Conservation (phyloP, 345 rosid species). For the Lumnitzera racemosa region DNA sequence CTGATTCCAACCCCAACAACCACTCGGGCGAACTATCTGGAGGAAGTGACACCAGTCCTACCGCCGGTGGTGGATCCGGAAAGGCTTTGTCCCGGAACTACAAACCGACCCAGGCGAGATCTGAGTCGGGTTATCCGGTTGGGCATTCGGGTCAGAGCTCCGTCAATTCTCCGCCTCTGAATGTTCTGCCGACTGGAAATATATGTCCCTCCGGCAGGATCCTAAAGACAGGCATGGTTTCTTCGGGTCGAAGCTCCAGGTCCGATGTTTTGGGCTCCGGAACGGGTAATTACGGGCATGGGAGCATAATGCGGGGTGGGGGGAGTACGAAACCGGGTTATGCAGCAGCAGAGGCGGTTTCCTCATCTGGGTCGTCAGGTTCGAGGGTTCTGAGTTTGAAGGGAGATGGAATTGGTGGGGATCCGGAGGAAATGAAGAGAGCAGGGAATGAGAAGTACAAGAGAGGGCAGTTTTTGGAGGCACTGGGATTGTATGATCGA, state of each 20-base stretch:
- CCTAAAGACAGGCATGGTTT: conserved; percentile 53
- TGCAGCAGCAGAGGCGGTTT: background rate
- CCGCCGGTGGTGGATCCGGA: conserved; percentile 14
- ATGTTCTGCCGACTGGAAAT: conserved; percentile 75
- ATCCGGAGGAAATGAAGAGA: conserved; percentile 69
- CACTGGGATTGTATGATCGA: conserved; percentile 70
- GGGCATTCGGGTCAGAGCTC: conserved; percentile 44
- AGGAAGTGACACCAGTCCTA: conserved; percentile 50
- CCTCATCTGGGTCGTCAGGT: background rate
- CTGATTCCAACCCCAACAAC: conserved; percentile 35
- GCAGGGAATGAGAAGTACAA: conserved; percentile 74
- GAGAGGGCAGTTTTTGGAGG: conserved; percentile 65
- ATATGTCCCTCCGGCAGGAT: conserved; percentile 77
- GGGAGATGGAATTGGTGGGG: conserved; percentile 14
- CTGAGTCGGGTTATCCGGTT: conserved; percentile 40
- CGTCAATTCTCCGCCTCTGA: conserved; percentile 42
- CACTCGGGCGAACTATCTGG: conserved; percentile 62
- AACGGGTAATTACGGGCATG: conserved; percentile 76
- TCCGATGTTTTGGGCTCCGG: conserved; percentile 71
- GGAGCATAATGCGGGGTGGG: conserved; percentile 67
- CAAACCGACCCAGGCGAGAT: conserved; percentile 32
- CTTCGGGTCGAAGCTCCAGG: conserved; percentile 36
- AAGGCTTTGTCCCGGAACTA: conserved; percentile 14
- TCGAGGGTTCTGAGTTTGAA: conserved; percentile 12
- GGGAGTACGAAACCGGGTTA: conserved; percentile 3